Percentiles rank a stretch among this genome's conserved stretches.
These are phyloP conservation scores for Mycosphaerelloides madeirae DNA, from an alignment of 2,329 filamentous ascomycete species.

Conservation along the genomic window DNA sequence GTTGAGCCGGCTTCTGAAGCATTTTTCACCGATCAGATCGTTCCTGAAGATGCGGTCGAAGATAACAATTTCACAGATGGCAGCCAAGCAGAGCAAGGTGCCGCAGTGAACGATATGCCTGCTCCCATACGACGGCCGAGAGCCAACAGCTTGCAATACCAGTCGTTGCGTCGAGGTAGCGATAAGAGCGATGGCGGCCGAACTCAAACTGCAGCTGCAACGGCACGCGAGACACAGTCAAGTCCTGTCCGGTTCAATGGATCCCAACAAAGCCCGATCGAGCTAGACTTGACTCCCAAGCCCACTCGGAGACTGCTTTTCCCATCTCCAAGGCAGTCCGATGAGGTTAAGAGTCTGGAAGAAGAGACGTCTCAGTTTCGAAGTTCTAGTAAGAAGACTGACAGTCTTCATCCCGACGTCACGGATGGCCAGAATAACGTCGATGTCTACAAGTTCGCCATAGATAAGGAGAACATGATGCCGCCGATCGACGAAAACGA, in stretches of 20 bases:
- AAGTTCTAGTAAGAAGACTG: constrained; percentile 9
- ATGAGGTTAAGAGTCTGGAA: constrained; percentile 56
- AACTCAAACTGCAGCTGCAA: constrained; percentile 31
- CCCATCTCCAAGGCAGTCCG: constrained; percentile 67
- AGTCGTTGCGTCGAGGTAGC: constrained; percentile 16
- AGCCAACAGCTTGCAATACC: constrained; percentile 46
- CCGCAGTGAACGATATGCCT: background rate
- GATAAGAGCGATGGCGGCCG: constrained; percentile 28
- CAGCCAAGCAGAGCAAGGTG: constrained; percentile 1
- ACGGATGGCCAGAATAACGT: constrained; percentile 6
- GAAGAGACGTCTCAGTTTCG: background rate
- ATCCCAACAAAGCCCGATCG: constrained; percentile 44
- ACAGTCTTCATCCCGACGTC: constrained; percentile 3
- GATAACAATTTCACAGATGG: constrained; percentile 10
- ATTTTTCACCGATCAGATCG: constrained; percentile 28
- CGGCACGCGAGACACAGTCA: constrained; percentile 56
- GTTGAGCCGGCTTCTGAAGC: constrained; percentile 30
- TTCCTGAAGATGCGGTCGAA: constrained; percentile 21
- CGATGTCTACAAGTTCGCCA: constrained; percentile 29
- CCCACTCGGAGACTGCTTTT: constrained; percentile 69
- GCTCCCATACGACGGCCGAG: constrained; percentile 33
- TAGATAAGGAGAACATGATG: constrained; percentile 56
- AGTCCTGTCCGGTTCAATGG: constrained; percentile 53
- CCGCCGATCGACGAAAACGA: constrained; percentile 46
- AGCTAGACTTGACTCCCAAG: constrained; percentile 53